Evolutionary conservation across 2,329 filamentous ascomycete species (phyloP).

Genomic region (Trematosphaeria pertusa): DNA sequence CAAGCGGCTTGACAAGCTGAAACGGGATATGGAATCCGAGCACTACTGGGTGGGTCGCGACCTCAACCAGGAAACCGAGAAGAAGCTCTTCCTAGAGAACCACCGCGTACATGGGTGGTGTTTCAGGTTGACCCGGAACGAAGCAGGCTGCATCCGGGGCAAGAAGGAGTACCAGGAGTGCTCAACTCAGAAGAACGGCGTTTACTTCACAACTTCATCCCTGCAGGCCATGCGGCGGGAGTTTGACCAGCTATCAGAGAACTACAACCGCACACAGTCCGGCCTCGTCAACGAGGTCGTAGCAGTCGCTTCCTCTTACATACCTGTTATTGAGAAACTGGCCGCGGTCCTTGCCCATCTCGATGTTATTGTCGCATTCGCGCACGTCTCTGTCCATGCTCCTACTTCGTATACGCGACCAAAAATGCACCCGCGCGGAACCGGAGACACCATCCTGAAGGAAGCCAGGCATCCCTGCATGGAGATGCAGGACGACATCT

Average conservation of each 20-base stretch:
- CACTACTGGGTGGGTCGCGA: conserved; percentile 79
- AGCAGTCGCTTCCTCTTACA: conserved; percentile 90
- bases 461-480: conserved; percentile 96
- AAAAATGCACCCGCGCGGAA: conserved; percentile 85
- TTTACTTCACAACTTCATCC: conserved; percentile 91
- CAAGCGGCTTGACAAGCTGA: conserved; percentile 86
- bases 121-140: conserved; percentile 87
- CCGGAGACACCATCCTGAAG: conserved; percentile 86
- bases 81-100: conserved; percentile 97
- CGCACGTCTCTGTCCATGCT: conserved; percentile 91
- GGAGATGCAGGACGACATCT: conserved; percentile 98
- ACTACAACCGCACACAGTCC: conserved; percentile 93
- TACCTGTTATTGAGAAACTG: conserved; percentile 87
- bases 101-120: conserved; percentile 97
- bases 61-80: conserved; percentile 90
- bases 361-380: conserved; percentile 93
- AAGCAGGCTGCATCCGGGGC: conserved; percentile 92
- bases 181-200: conserved; percentile 98
- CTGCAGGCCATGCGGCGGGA: conserved; percentile 84
- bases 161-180: conserved; percentile 91
- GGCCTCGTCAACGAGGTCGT: conserved; percentile 94
- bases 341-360: conserved; percentile 89
- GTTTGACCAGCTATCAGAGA: conserved; percentile 90
- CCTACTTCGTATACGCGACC: conserved; percentile 91
- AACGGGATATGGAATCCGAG: conserved; percentile 82